phyloP scores from a whole-genome alignment of 352 stramenopile species.

The Globisporangium okanoganense region DNA sequence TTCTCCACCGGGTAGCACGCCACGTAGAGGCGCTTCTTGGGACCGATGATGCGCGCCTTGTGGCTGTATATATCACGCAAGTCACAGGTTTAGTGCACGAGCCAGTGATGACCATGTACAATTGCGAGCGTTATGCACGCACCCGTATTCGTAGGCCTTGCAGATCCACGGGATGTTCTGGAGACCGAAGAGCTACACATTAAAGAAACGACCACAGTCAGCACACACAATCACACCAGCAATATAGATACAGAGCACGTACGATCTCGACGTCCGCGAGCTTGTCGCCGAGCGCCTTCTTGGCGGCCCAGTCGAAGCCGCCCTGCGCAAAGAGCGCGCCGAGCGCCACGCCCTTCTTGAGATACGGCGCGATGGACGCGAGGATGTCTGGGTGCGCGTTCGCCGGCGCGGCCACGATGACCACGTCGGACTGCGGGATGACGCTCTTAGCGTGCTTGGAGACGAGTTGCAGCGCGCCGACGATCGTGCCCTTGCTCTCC shows the following conservation, averaged over 20 bases:
- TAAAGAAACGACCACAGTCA: constrained; percentile 9
- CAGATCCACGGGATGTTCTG: constrained; percentile 95
- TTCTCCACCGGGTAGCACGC: constrained; percentile 89
- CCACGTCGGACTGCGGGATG: constrained; percentile 85
- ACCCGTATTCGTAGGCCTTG: constrained; percentile 88
- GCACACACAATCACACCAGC: constrained; percentile 11
- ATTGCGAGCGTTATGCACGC: constrained; percentile 1
- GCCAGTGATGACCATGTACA: neutral
- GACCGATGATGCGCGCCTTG: constrained; percentile 88
- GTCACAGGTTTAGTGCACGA: constrained; percentile 6
- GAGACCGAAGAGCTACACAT: constrained; percentile 81
- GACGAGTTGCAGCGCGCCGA: constrained; percentile 64
- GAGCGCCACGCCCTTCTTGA: constrained; percentile 84
- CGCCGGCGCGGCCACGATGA: constrained; percentile 88
- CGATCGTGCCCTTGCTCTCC: constrained; percentile 74
- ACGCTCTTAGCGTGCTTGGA: constrained; percentile 82
- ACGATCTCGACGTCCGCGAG: constrained; percentile 61
- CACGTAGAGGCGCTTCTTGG: constrained; percentile 89
- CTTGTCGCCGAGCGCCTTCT: constrained; percentile 79
- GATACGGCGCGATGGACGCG: constrained; percentile 65
- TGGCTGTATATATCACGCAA: constrained; percentile 32
- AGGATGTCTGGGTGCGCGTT: constrained; percentile 87
- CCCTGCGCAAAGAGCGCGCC: constrained; percentile 89
- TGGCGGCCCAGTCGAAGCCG: constrained; percentile 91
- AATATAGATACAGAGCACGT: constrained; percentile 1